These are phyloP conservation scores for Ophiostoma montium DNA, from an alignment of 2,329 filamentous ascomycete genomes.

Conservation along the genomic window DNA sequence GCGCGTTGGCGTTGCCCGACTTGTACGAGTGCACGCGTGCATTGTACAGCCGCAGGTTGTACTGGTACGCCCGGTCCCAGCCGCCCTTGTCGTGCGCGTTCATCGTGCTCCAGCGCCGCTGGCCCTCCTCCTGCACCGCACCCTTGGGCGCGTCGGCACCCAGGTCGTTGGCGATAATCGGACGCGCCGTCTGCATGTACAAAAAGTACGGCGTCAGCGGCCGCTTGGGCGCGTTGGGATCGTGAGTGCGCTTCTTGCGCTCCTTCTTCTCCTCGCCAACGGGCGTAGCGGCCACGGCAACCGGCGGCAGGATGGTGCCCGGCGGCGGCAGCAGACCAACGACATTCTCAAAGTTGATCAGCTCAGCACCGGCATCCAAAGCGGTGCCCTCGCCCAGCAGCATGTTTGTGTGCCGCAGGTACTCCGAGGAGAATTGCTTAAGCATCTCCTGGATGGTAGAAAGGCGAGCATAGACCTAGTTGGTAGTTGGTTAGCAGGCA, in stretches of 20 bases:
- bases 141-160: slow-evolving; percentile 65
- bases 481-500: not conserved
- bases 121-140: slow-evolving; percentile 77
- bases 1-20: slow-evolving; percentile 41
- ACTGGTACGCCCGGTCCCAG: slow-evolving; percentile 54
- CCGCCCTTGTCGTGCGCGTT: slow-evolving; percentile 54
- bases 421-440: slow-evolving; percentile 66
- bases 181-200: slow-evolving; percentile 78
- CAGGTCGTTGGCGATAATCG: slow-evolving; percentile 67
- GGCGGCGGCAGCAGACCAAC: slow-evolving; percentile 32
- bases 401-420: slow-evolving; percentile 77
- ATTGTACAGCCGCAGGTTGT: slow-evolving; percentile 52
- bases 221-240: slow-evolving; percentile 89
- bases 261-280: slow-evolving; percentile 63
- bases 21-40: slow-evolving; percentile 53
- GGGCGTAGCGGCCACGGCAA: slow-evolving; percentile 23
- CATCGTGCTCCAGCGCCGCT: slow-evolving; percentile 74
- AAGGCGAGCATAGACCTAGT: slow-evolving; percentile 61
- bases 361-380: slow-evolving; percentile 30
- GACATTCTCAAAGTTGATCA: slow-evolving; percentile 37
- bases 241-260: slow-evolving; percentile 73
- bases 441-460: slow-evolving; percentile 67
- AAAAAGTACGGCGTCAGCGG: slow-evolving; percentile 91
- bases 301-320: slow-evolving; percentile 17
- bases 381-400: slow-evolving; percentile 49